Percentiles rank a stretch among this genome's conserved stretches.
phyloP scores from a whole-genome alignment of 2,329 filamentous ascomycete species.

The Curvularia sp. region DNA sequence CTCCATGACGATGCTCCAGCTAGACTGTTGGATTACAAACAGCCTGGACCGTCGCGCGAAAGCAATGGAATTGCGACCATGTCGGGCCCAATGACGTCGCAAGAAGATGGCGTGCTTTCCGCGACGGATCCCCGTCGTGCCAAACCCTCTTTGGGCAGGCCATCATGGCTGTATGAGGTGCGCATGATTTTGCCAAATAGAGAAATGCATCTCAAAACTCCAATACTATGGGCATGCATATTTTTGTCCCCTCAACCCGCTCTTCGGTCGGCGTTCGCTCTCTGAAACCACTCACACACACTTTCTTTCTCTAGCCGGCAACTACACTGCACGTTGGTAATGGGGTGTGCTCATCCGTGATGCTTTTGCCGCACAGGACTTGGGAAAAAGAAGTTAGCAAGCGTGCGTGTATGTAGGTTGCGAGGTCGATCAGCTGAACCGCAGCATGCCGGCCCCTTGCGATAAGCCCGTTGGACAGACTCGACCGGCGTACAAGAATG shows the following conservation, averaged over 20 bases:
- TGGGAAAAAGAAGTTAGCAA: constrained; percentile 1
- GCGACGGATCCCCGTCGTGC: constrained; percentile 17
- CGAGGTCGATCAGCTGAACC: neutral
- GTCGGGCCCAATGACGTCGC: constrained; percentile 35
- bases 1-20: constrained; percentile 31
- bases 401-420: neutral
- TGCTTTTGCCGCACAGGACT: constrained; percentile 8
- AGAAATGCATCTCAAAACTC: neutral
- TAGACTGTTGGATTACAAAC: constrained; percentile 23
- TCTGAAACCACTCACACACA: neutral
- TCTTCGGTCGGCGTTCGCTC: neutral
- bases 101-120: constrained; percentile 37
- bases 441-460: neutral
- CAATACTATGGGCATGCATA: neutral
- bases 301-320: neutral
- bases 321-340: neutral
- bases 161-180: neutral
- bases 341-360: neutral
- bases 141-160: constrained; percentile 19
- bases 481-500: neutral
- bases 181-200: neutral
- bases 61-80: constrained; percentile 20
- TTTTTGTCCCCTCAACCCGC: neutral
- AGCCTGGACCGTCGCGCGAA: constrained; percentile 16
- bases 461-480: neutral